These are phyloP conservation scores for Penicillium antarcticum DNA, from an alignment of 495 filamentous ascomycete species.

Conservation along the genomic window DNA sequence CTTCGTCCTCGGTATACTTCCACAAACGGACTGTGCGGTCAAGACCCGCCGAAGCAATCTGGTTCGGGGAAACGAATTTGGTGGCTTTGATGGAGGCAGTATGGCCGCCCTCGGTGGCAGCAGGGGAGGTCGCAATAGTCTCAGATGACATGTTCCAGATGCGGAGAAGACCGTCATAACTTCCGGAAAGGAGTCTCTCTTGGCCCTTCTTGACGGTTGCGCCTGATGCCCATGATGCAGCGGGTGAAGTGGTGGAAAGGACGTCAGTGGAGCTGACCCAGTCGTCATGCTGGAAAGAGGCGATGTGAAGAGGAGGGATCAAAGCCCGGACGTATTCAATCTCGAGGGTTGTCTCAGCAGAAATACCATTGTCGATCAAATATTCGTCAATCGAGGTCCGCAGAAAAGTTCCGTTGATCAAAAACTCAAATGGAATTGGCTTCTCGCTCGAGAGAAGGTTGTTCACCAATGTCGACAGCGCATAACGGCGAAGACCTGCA, in stretches of 20 bases:
- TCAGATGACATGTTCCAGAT: conserved; percentile 88
- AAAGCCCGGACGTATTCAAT: conserved; percentile 91
- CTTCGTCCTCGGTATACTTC: conserved; percentile 71
- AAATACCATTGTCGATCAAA: conserved; percentile 79
- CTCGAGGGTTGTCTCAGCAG: conserved; percentile 77
- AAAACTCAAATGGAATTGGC: conserved; percentile 91
- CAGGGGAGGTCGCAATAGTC: conserved; percentile 65
- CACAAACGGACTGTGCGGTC: conserved; percentile 84
- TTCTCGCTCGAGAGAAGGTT: conserved; percentile 75
- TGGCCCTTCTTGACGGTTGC: conserved; percentile 43
- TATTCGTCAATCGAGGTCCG: conserved; percentile 87
- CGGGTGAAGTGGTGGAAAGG: conserved; percentile 61
- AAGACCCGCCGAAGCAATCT: conserved; percentile 75
- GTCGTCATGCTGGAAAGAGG: conserved; percentile 92
- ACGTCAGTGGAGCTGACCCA: conserved; percentile 95
- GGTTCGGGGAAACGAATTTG: conserved; percentile 71
- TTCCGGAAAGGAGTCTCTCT: conserved; percentile 77
- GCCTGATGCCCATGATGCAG: conserved; percentile 53
- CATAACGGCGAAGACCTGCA: conserved; percentile 79
- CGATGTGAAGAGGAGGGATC: conserved; percentile 79
- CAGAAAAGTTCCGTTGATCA: conserved; percentile 87
- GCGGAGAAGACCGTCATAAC: conserved; percentile 82
- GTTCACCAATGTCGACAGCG: conserved; percentile 89
- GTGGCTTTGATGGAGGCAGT: conserved; percentile 71
- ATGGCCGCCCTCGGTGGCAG: conserved; percentile 65